Evolutionary conservation across 2,329 filamentous ascomycete genomes (phyloP).

Genomic region (Alternaria solani): DNA sequence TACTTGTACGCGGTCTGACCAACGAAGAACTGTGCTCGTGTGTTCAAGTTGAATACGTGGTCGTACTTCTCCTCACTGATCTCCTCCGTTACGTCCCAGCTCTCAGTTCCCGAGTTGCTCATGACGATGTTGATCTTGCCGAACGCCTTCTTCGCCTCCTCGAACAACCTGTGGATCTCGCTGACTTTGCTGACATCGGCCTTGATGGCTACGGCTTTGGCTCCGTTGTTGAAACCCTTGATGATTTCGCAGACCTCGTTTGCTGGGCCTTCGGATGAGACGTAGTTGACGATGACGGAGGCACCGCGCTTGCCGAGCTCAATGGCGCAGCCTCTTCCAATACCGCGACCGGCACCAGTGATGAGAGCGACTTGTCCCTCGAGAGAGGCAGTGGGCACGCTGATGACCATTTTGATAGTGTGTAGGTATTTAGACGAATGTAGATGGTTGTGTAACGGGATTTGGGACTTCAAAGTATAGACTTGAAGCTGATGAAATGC

Average conservation of each 20-base stretch:
- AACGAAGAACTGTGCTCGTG: slow-evolving; percentile 78
- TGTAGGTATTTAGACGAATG: slow-evolving; percentile 7
- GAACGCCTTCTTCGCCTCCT: slow-evolving; percentile 54
- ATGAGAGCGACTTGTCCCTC: slow-evolving; percentile 66
- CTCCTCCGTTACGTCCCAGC: slow-evolving; percentile 73
- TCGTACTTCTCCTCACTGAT: slow-evolving; percentile 75
- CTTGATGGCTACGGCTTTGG: slow-evolving; percentile 66
- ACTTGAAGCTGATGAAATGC: not conserved
- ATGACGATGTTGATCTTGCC: slow-evolving; percentile 59
- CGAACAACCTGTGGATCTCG: slow-evolving; percentile 67
- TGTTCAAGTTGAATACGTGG: slow-evolving; percentile 73
- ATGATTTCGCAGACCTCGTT: slow-evolving; percentile 60
- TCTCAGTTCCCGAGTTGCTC: slow-evolving; percentile 67
- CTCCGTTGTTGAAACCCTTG: slow-evolving; percentile 56
- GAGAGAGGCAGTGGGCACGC: slow-evolving; percentile 59
- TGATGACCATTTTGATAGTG: slow-evolving; percentile 48
- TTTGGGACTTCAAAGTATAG: slow-evolving; percentile 5
- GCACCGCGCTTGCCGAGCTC: slow-evolving; percentile 72
- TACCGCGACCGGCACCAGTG: slow-evolving; percentile 70
- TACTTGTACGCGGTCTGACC: slow-evolving; percentile 77
- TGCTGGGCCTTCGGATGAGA: slow-evolving; percentile 60
- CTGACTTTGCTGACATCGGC: slow-evolving; percentile 63
- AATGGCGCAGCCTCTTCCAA: slow-evolving; percentile 71
- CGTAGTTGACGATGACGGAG: slow-evolving; percentile 72
- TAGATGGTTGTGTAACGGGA: slow-evolving; percentile 21